Conservation (phyloP, 768 basidiomycete species). For the Pholiota microspora region DNA sequence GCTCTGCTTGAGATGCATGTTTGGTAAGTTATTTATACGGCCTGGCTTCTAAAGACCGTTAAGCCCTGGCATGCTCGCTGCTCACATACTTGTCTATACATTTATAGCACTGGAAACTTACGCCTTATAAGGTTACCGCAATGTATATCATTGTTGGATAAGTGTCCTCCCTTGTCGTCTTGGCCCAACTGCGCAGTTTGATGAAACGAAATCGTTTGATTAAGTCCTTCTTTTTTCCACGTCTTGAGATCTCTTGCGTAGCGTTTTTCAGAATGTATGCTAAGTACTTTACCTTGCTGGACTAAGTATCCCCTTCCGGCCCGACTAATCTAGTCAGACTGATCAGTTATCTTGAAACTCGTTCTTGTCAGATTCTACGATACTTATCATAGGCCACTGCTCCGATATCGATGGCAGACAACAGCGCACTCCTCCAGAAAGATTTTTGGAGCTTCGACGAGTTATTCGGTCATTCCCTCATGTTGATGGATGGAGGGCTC, state of each 20-base stretch:
- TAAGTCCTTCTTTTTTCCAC: not conserved
- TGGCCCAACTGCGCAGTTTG: constrained; percentile 1
- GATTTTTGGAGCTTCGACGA: not conserved
- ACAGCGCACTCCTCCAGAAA: no score
- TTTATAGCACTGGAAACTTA: not conserved
- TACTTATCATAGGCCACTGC: no score
- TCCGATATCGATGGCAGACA: no score
- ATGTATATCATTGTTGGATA: not conserved
- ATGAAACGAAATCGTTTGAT: not conserved
- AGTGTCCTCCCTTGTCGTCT: not conserved
- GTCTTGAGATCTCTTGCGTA: not conserved
- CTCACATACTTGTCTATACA: not conserved
- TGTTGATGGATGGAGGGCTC: constrained; percentile 44
- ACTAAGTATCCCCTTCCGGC: no score
- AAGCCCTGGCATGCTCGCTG: not conserved
- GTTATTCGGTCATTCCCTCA: not conserved
- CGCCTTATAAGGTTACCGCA: constrained; percentile 1
- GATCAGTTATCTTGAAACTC: no score
- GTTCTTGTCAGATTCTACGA: no score
- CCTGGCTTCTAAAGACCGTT: not conserved
- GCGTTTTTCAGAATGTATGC: no score
- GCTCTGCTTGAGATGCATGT: no score
- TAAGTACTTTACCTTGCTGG: no score
- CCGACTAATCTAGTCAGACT: no score
- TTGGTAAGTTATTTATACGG: not conserved